Conservation (phyloP, 768 basidiomycete species). For the Sistotremastrum suecicum region DNA sequence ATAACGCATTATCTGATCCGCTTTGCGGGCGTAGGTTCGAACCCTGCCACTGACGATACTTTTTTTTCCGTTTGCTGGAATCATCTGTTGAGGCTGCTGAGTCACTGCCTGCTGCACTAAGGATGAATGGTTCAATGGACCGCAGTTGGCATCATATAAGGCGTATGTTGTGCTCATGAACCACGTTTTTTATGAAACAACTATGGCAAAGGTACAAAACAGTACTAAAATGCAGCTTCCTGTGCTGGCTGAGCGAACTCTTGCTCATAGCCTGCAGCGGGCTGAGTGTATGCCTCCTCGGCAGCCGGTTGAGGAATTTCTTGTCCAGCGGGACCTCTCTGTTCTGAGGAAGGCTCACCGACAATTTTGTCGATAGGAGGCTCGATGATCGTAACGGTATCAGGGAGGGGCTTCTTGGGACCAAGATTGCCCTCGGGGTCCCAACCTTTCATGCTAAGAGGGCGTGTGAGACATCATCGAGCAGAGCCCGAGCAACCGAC, state of each 20-base stretch:
- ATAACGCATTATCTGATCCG: too few relatives aligned
- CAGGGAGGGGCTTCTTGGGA: conserved; percentile 88
- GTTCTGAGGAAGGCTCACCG: conserved; percentile 81
- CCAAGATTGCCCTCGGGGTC: conserved; percentile 87
- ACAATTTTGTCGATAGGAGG: conserved; percentile 85
- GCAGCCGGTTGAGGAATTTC: conserved; percentile 34
- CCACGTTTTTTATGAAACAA: too few relatives aligned
- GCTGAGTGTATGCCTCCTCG: conserved; percentile 32
- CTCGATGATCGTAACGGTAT: conserved; percentile 81
- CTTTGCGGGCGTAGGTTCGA: too few relatives aligned
- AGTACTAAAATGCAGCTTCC: conserved; percentile 1
- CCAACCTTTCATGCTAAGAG: conserved; percentile 81
- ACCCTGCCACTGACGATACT: too few relatives aligned
- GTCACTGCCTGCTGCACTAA: too few relatives aligned
- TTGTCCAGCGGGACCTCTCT: conserved; percentile 50
- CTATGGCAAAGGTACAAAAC: too few relatives aligned
- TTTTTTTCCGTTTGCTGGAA: too few relatives aligned
- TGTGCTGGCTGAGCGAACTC: conserved; percentile 1
- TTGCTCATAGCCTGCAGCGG: neutral
- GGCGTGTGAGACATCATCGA: neutral
- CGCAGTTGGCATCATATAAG: too few relatives aligned
- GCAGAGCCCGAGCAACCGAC: conserved; percentile 11
- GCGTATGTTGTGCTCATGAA: too few relatives aligned
- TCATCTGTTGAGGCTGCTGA: too few relatives aligned
- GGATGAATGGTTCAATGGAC: too few relatives aligned